A percentile compares a stretch with the other conserved stretches of the same genome.
Conservation (phyloP, 345 rosid species). For the Pseudoturritis turrita region DNA sequence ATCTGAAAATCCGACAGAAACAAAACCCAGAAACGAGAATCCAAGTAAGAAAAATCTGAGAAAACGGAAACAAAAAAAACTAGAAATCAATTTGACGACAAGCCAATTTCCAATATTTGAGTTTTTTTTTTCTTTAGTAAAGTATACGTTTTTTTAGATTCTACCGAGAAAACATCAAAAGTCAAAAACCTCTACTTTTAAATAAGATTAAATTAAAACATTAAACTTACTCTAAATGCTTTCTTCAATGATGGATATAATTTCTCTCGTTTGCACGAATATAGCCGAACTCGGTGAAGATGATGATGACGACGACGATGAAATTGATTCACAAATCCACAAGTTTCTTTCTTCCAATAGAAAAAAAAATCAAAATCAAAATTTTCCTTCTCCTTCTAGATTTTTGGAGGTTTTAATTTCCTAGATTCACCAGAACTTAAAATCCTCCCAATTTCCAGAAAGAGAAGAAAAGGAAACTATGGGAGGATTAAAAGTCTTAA, state of each 20-base stretch:
- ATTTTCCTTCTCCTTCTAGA: background rate
- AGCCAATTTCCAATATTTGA: constrained; percentile 16
- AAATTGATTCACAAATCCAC: background rate
- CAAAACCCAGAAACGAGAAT: background rate
- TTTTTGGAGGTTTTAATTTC: background rate
- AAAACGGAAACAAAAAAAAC: background rate
- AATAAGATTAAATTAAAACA: background rate
- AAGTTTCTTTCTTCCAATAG: background rate
- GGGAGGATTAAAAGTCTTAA: background rate
- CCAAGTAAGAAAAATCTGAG: background rate
- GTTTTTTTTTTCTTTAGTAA: background rate
- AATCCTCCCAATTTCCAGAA: constrained; percentile 6
- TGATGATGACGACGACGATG: background rate
- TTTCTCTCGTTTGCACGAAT: background rate
- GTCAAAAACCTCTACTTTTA: background rate
- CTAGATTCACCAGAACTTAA: background rate
- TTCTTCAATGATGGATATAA: background rate
- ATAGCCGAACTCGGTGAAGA: background rate
- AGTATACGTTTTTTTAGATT: constrained; percentile 4
- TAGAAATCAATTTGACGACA: constrained; percentile 28
- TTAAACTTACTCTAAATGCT: constrained; percentile 25
- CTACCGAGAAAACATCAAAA: constrained; percentile 21
- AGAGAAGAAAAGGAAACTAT: background rate
- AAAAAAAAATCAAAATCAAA: background rate
- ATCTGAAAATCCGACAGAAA: constrained; percentile 34